phyloP scores from a whole-genome alignment of 2,329 filamentous ascomycete species.

The Oidium heveae region DNA sequence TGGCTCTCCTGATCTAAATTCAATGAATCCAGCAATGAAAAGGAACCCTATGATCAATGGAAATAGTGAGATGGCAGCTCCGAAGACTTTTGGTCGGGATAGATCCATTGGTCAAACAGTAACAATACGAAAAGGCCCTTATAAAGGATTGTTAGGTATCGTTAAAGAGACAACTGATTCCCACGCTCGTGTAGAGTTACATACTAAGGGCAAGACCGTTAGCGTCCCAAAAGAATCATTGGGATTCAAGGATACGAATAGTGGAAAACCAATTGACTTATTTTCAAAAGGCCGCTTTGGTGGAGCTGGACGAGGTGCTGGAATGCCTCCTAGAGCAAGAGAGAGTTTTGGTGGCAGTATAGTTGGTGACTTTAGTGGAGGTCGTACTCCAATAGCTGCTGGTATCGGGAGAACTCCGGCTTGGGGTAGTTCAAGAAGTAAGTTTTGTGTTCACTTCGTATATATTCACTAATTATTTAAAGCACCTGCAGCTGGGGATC shows the following conservation, averaged over 20 bases:
- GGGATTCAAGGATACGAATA: slow-evolving; percentile 64
- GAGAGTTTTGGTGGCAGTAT: slow-evolving; percentile 22
- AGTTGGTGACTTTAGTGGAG: slow-evolving; percentile 21
- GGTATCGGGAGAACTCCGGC: slow-evolving; percentile 46
- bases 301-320: slow-evolving; percentile 17
- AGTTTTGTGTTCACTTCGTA: slow-evolving; percentile 16
- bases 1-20: slow-evolving; percentile 51
- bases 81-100: slow-evolving; percentile 54
- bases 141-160: slow-evolving; percentile 83
- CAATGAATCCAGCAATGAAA: slow-evolving; percentile 82
- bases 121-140: slow-evolving; percentile 60
- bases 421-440: slow-evolving; percentile 42
- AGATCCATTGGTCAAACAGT: slow-evolving; percentile 77
- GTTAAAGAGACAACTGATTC: slow-evolving; percentile 84
- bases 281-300: slow-evolving; percentile 23
- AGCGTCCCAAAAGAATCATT: slow-evolving; percentile 60
- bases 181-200: slow-evolving; percentile 70
- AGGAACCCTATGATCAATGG: slow-evolving; percentile 29
- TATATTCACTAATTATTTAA: slow-evolving; percentile 5
- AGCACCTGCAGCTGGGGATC: slow-evolving; percentile 29
- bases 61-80: slow-evolving; percentile 33
- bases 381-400: slow-evolving; percentile 41
- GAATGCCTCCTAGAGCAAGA: slow-evolving; percentile 17
- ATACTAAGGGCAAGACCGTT: slow-evolving; percentile 81
- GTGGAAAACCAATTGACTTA: slow-evolving; percentile 54